Evolutionary conservation across 148 eudicot genomes (phyloP).

Genomic region (Heliosperma pusillum): DNA sequence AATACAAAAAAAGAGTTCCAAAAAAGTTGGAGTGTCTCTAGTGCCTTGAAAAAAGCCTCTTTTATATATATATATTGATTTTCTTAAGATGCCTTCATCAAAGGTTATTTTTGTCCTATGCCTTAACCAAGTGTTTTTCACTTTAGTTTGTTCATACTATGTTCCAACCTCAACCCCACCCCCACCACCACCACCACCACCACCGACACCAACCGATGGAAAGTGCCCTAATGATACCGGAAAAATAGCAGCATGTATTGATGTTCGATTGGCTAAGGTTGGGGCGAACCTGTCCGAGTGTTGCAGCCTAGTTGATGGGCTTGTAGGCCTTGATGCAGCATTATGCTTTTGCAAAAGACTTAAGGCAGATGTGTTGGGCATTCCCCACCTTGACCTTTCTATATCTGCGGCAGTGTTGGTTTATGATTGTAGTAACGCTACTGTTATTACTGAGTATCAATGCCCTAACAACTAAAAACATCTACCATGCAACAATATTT

Average conservation of each 20-base stretch:
- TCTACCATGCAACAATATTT: too few species aligned
- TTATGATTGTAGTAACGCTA: too few species aligned
- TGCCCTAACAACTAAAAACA: too few species aligned
- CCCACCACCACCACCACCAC: constrained; percentile 10
- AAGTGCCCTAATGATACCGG: constrained; percentile 54
- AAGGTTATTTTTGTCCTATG: constrained; percentile 13
- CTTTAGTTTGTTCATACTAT: constrained; percentile 24
- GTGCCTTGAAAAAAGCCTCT: too few species aligned
- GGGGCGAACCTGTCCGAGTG: constrained; percentile 46
- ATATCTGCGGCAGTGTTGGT: constrained; percentile 46
- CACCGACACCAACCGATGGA: background rate
- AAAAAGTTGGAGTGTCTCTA: too few species aligned
- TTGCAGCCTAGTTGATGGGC: constrained; percentile 48
- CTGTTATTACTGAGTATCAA: too few species aligned
- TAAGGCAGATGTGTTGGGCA: constrained; percentile 44
- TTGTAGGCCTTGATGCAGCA: constrained; percentile 63
- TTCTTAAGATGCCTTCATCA: too few species aligned
- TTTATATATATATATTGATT: too few species aligned
- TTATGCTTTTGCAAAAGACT: constrained; percentile 69
- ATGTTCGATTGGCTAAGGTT: constrained; percentile 46
- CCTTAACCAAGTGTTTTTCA: constrained; percentile 24
- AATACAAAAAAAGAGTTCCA: too few species aligned
- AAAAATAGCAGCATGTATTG: constrained; percentile 52
- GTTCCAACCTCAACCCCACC: background rate
- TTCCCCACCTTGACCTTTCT: constrained; percentile 49